These are phyloP conservation scores for Tricholomella constricta DNA, from an alignment of 768 basidiomycete genomes.

Conservation along the genomic window DNA sequence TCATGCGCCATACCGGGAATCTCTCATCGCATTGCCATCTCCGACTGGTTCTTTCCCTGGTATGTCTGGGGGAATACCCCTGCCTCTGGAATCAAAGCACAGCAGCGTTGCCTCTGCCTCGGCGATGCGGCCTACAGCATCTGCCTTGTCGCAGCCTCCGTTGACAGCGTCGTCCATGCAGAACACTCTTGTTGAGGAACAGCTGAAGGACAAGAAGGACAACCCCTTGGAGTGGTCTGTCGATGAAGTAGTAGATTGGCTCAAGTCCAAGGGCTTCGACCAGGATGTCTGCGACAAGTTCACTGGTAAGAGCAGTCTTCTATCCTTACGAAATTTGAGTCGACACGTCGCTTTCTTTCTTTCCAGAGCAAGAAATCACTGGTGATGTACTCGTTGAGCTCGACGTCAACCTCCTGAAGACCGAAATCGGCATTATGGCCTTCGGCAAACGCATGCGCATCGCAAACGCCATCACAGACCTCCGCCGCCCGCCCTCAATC, in stretches of 20 bases:
- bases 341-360: slow-evolving; percentile 6
- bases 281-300: slow-evolving; percentile 83
- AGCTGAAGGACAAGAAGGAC: slow-evolving; percentile 30
- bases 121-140: slow-evolving; percentile 9
- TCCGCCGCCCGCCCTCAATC: slow-evolving; percentile 72
- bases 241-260: slow-evolving; percentile 89
- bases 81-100: slow-evolving; percentile 39
- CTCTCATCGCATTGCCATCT: slow-evolving; percentile 25
- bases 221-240: slow-evolving; percentile 79
- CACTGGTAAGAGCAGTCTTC: slow-evolving; percentile 55
- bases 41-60: slow-evolving; percentile 16
- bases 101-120: slow-evolving; percentile 34
- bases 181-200: slow-evolving; percentile 17
- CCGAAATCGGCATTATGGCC: slow-evolving; percentile 89
- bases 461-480: slow-evolving; percentile 87
- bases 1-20: slow-evolving; percentile 30
- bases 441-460: slow-evolving; percentile 96
- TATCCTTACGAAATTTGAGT: not conserved
- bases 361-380: slow-evolving; percentile 94
- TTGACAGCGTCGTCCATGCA: slow-evolving; percentile 18
- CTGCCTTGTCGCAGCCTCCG: slow-evolving; percentile 10
- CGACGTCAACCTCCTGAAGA: slow-evolving; percentile 87
- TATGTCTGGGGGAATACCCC: slow-evolving; percentile 13
- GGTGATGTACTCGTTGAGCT: slow-evolving; percentile 96
- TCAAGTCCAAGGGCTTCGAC: slow-evolving; percentile 83